Evolutionary conservation across 2,329 filamentous ascomycete species (phyloP).

Genomic region (Coccinonectria pachysandricola): DNA sequence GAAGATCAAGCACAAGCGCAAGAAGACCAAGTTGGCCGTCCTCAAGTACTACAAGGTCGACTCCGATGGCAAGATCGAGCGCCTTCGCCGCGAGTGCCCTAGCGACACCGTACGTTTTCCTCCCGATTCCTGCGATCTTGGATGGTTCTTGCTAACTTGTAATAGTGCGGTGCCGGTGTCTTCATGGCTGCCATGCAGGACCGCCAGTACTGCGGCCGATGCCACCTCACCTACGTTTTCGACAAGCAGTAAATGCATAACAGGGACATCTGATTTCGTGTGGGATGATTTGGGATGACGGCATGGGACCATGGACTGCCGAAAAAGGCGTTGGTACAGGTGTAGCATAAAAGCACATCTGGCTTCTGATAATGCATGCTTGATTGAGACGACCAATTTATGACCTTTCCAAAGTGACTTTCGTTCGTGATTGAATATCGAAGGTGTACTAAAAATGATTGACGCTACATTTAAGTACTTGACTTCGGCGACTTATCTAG

Average conservation of each 20-base stretch:
- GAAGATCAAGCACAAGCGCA: slow-evolving; percentile 99
- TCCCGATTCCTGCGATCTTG: accelerated
- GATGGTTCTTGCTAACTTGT: slow-evolving; percentile 23
- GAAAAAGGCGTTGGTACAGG: slow-evolving; percentile 32
- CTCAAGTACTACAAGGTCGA: slow-evolving; percentile 99
- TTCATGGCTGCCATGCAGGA: slow-evolving; percentile 99
- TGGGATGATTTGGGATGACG: slow-evolving; percentile 20
- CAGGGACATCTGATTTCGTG: slow-evolving; percentile 17
- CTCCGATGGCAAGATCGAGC: slow-evolving; percentile 99
- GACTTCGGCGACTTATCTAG: too few species aligned
- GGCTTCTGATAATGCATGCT: slow-evolving; percentile 30
- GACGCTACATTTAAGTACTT: too few species aligned
- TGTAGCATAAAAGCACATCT: slow-evolving; percentile 33
- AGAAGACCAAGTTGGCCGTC: slow-evolving; percentile 99
- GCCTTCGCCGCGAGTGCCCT: slow-evolving; percentile 95
- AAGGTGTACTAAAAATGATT: background rate
- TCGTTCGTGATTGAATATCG: too few species aligned
- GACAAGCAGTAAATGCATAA: slow-evolving; percentile 48
- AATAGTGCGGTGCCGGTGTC: slow-evolving; percentile 94
- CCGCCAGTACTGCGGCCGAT: slow-evolving; percentile 87
- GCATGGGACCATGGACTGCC: slow-evolving; percentile 22
- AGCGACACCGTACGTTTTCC: slow-evolving; percentile 64
- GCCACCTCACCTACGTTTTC: slow-evolving; percentile 65
- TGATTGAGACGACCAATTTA: slow-evolving; percentile 21
- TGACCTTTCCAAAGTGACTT: too few species aligned